Evolutionary conservation across 179 eudicot genomes (phyloP), one percentile per base, ranked within the genome.

Genomic region (Sideroxylon spinosum): DNA sequence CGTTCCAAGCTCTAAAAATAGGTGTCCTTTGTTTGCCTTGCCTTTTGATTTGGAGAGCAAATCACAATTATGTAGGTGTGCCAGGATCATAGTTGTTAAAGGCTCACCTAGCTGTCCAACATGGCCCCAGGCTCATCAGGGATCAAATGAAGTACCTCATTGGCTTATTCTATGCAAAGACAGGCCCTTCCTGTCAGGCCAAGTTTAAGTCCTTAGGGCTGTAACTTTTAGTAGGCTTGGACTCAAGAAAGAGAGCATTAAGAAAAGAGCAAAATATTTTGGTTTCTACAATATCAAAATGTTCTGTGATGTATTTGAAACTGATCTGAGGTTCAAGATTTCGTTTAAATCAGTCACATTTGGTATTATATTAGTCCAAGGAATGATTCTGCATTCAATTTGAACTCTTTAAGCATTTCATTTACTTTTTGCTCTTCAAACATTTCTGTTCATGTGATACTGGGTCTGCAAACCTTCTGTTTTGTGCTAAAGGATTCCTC

Each of bases 401-500:
- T 77, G 71, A 56, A 28, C 37, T 13, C n/a, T 63, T 28, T 48
- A 50, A 52, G 72, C 37, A 57, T 73, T 57, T 56, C 26, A 46
- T 19, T 37, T 12, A 52, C 49, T 25, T 68, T 80, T 80, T 75
- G n/a, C 17, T 20, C 26, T 63, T 14, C 11, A 3, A 69, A 50
- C 59, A n/a, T 23, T 68, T 75, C 16, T 37, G 28, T 48, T 55
- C 53, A 50, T 78, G 12, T 57, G 26, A 37, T 48, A 59, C 29
- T 72, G 69, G 48, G n/a, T 70, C 81, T 78, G 74, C 74, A 68
- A 10, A 48, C 57, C 63, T 56, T 22, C 68, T 68, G 9, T 75
- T 53, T 22, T 75, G 29, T 46, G 59, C 61, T 81, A 70, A 37
- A 88, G 90, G 86, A 88, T 88, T 67, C 89, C 90, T 73, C 90